A percentile compares a stretch with the other conserved stretches of the same genome.
phyloP scores from a whole-genome alignment of 202 grass and related monocot genomes.

The Zizania palustris region DNA sequence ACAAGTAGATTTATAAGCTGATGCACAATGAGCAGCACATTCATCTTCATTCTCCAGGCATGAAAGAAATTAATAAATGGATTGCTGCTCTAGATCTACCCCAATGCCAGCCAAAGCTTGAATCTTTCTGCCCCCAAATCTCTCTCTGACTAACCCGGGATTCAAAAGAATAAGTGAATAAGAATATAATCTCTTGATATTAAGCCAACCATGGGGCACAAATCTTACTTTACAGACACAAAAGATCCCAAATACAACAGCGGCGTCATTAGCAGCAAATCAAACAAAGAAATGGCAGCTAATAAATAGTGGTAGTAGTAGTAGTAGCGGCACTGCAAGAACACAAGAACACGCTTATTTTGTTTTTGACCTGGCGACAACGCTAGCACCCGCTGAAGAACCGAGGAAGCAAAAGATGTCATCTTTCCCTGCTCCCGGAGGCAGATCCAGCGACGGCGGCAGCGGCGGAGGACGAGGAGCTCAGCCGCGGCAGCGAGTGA shows the following conservation, averaged over 20 bases:
- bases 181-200: conserved; percentile 36
- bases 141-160: background rate
- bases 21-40: no score
- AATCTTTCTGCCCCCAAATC: no score
- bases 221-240: conserved; percentile 44
- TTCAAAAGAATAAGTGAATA: conserved; percentile 30
- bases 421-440: no score
- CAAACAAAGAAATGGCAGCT: background rate
- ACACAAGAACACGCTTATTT: background rate
- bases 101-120: no score
- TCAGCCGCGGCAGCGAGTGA: conserved; percentile 80
- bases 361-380: background rate
- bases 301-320: background rate
- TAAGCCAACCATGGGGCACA: conserved; percentile 23
- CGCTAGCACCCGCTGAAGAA: background rate
- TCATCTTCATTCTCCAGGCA: no score
- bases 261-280: conserved; percentile 13
- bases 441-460: no score
- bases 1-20: no score
- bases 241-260: conserved; percentile 15
- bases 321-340: background rate
- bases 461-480: background rate
- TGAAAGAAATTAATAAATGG: no score
- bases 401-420: no score
- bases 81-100: no score